Percentiles rank a stretch among this genome's conserved stretches.
These are phyloP conservation scores for Teunomyces kruisii DNA, from an alignment of 805 yeast species.

Conservation along the genomic window DNA sequence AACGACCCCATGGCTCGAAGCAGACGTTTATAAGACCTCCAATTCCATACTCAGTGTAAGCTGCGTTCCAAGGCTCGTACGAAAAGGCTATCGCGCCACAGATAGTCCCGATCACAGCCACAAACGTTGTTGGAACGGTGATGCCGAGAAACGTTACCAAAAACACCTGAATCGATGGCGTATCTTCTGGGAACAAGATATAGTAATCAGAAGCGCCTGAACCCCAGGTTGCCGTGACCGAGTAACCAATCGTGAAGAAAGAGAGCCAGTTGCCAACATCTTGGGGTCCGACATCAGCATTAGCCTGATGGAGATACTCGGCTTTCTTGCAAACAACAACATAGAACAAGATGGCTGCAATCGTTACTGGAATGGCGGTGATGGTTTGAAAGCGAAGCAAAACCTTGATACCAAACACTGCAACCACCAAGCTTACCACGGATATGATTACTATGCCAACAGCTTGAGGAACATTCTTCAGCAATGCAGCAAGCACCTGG, in stretches of 20 bases:
- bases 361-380: constrained; percentile 28
- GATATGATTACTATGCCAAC: constrained; percentile 33
- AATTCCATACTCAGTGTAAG: constrained; percentile 60
- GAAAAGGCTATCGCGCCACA: constrained; percentile 64
- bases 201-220: constrained; percentile 36
- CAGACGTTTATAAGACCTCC: constrained; percentile 74
- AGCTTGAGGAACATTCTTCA: constrained; percentile 22
- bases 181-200: constrained; percentile 30
- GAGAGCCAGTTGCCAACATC: constrained; percentile 33
- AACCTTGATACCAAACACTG: constrained; percentile 33
- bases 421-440: constrained; percentile 25
- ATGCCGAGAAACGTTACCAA: constrained; percentile 27
- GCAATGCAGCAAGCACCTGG: constrained; percentile 28
- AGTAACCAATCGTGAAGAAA: constrained; percentile 35
- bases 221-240: constrained; percentile 39
- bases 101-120: constrained; percentile 71
- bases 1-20: constrained; percentile 71
- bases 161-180: constrained; percentile 25
- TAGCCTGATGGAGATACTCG: constrained; percentile 17
- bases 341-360: constrained; percentile 30
- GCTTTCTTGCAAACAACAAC: constrained; percentile 28
- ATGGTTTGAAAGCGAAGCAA: constrained; percentile 28
- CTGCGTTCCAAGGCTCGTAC: constrained; percentile 55
- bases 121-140: constrained; percentile 63
- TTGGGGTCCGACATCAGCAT: constrained; percentile 11